Conservation (phyloP, 2,329 filamentous ascomycete species). For the Chrysoporthe deuterocubensis region DNA sequence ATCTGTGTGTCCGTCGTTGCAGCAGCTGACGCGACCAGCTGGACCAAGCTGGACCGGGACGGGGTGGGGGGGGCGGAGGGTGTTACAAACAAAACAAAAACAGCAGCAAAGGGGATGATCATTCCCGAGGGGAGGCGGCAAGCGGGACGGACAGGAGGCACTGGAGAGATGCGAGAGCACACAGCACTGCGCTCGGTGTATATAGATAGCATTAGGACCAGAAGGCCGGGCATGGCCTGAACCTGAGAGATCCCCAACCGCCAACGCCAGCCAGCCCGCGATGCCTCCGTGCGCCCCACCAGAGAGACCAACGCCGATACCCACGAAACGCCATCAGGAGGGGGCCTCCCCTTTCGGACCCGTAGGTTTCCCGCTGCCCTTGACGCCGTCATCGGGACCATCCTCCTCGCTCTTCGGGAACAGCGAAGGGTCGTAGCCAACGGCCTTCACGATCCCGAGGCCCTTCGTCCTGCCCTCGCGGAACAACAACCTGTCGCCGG, state of each 20-base stretch:
- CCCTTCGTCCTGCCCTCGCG: conserved; percentile 95
- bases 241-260: background rate
- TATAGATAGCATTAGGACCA: too few relatives aligned
- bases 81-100: too few relatives aligned
- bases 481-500: conserved; percentile 89
- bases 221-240: too few relatives aligned
- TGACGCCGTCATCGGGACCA: background rate
- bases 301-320: background rate
- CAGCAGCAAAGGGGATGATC: too few relatives aligned
- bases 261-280: background rate
- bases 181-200: too few relatives aligned
- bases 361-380: conserved; percentile 7
- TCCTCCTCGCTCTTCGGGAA: conserved; percentile 20
- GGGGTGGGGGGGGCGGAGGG: too few relatives aligned
- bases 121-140: too few relatives aligned
- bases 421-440: conserved; percentile 77
- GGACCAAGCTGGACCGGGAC: too few relatives aligned
- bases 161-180: too few relatives aligned
- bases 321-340: background rate
- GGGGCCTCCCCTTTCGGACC: background rate
- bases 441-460: conserved; percentile 87
- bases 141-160: too few relatives aligned
- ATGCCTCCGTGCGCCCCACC: background rate
- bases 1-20: too few relatives aligned
- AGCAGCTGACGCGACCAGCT: too few relatives aligned